Evolutionary conservation across 345 rosid genomes (phyloP), one percentile per base, ranked within the genome.

Genomic region (Eucalyptus albens): DNA sequence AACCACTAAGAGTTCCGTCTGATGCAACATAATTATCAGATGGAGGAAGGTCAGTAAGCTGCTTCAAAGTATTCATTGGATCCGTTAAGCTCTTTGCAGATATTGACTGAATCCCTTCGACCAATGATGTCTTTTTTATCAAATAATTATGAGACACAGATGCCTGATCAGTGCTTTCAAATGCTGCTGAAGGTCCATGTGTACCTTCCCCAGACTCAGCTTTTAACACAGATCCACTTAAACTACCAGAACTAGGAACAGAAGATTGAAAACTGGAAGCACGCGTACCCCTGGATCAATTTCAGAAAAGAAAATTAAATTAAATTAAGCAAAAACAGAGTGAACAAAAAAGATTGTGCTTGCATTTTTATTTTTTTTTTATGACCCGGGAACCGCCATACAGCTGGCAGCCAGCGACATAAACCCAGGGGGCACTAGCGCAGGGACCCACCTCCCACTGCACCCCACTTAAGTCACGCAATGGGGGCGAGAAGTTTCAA

Each of bases 151-250:
- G 92, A 87, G 92, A 69, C 50, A 88, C 56, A 91, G 90, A 86
- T 22, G 89, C 92, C 90, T 93, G 91, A 88, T 90, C 88, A 62
- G 95, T 86, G 72, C 90, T 91, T 88, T 92, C 90, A 90, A 93
- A 94, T 56, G 94, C 93, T 24, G 96, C 89, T 29, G 95, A 90
- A 88, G 92, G 90, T 45, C 93, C 91, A 91, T 91, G 87, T n/a
- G 92, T 88, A 81, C 89, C 60, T 89, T 91, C 85, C 88, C 19
- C 77, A 27, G 91, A 86, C 65, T 94, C 97, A 86, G 94, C 51
- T 89, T 91, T 95, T 93, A 85, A 94, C 47, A 40, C 67, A 88
- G 95, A 89, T 88, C 95, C 97, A 95, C 95, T 93, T 56, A 94
- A 92, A 87, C 92, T 91, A 60, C 87, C 90, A 26, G 92, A 88